Base-by-base conservation (phyloP, 345 rosid genomes). In the Camelina hispida region DNA sequence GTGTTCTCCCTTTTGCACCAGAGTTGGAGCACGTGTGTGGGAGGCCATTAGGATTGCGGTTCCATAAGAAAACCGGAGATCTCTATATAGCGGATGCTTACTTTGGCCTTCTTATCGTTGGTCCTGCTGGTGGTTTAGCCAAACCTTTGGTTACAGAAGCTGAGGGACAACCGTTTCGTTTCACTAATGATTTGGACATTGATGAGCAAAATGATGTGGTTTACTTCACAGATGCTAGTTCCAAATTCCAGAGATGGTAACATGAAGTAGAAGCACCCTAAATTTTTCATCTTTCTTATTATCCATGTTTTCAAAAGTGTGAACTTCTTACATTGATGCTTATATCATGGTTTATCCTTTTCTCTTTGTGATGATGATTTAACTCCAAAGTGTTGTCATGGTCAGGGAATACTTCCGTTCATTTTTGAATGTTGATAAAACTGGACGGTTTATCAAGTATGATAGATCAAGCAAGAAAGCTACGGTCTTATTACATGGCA, bases 81-180 rank as follows among this genome's bases (percentile, higher is more conserved):
- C 87, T 91, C 6, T 91, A 89, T 62, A 88, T 88, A 8, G 93
- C 93, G 1, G 97, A 91, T 81, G 95, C 95, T 0, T 91, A 89
- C 78, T 83, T 83, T 22, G 96, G 97, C 58, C 74, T 91, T 38
- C 78, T 75, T 35, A 81, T 84, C 1, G 93, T 88, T 32, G 96
- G 96, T 35, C 86, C 93, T 28, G 54, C 59, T 9, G 96, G 91
- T 57, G 96, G 97, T 17, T 67, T 84, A 69, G 93, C 97, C 13
- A 75, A 23, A 47, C 83, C 71, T 2, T 43, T 89, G 62, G 86
- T 80, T 52, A 76, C 84, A 15, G 86, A 85, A 76, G 91, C 83
- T 11, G 91, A 87, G n/a, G 90, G 88, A 6, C 63, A 79, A 34
- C 85, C 87, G 1, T 69, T 89, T 54, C 76, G 70, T 51, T 88